Percentiles rank a stretch among this genome's conserved stretches.
phyloP scores from a whole-genome alignment of 192 early-diverging fungal species.

The Helicostylum pulchrum region DNA sequence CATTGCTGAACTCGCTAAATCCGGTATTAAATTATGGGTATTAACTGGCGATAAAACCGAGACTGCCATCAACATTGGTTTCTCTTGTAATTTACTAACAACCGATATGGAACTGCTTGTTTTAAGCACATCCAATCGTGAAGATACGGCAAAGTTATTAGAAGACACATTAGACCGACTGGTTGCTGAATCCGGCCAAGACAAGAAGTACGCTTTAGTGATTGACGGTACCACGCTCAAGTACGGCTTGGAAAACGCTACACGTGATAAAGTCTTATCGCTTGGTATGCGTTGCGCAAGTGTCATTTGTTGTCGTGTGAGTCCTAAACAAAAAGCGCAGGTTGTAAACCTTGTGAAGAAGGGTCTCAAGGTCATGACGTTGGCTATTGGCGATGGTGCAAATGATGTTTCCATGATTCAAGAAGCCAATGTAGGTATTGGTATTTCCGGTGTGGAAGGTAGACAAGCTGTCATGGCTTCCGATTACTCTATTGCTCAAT shows the following conservation, averaged over 20 bases:
- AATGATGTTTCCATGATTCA: slow-evolving; percentile 99
- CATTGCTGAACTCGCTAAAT: slow-evolving; percentile 77
- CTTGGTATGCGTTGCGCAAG: slow-evolving; percentile 78
- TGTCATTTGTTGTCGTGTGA: slow-evolving; percentile 94
- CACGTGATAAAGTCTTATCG: slow-evolving; percentile 60
- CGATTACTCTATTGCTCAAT: slow-evolving; percentile 93
- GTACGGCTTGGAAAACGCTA: slow-evolving; percentile 63
- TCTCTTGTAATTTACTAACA: slow-evolving; percentile 86
- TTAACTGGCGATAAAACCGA: slow-evolving; percentile 97
- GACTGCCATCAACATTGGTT: slow-evolving; percentile 97
- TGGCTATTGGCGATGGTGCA: slow-evolving; percentile 95
- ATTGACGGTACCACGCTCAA: slow-evolving; percentile 92
- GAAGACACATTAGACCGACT: slow-evolving; percentile 64
- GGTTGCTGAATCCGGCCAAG: slow-evolving; percentile 25
- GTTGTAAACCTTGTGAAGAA: slow-evolving; percentile 88
- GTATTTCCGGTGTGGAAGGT: slow-evolving; percentile 93
- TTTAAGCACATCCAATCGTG: slow-evolving; percentile 56
- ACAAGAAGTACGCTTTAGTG: slow-evolving; percentile 61
- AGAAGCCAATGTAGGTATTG: slow-evolving; percentile 92
- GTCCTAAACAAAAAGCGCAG: slow-evolving; percentile 92
- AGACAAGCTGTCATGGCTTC: slow-evolving; percentile 90
- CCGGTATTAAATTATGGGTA: slow-evolving; percentile 96
- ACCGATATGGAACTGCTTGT: slow-evolving; percentile 82
- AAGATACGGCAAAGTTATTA: slow-evolving; percentile 62
- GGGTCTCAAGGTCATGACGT: slow-evolving; percentile 77